These are phyloP conservation scores for Coniferiporia sulphurascens DNA, from an alignment of 1,284 basidiomycete genomes.

Conservation along the genomic window DNA sequence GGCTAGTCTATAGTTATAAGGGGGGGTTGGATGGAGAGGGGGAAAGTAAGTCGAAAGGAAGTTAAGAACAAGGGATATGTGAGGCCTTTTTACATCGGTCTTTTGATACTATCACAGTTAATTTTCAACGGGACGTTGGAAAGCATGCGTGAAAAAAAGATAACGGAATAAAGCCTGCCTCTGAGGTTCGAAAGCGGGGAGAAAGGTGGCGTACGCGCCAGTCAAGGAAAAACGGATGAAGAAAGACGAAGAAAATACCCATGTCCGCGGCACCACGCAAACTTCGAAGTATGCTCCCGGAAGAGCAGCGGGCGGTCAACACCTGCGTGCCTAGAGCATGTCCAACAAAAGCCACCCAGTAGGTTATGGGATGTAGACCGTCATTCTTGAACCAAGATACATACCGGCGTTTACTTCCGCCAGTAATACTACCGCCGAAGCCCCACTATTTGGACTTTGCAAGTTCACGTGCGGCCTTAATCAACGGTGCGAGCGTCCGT, in stretches of 20 bases:
- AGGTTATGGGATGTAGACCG: not conserved
- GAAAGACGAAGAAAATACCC: not conserved
- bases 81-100: not conserved
- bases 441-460: slow-evolving; percentile 55
- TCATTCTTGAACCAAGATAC: not conserved
- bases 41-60: not conserved
- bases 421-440: not conserved
- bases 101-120: not conserved
- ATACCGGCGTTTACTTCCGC: not conserved
- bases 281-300: not conserved
- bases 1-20: not conserved
- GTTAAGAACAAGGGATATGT: not conserved
- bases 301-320: not conserved
- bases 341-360: not conserved
- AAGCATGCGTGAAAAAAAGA: not conserved
- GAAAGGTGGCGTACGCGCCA: not conserved
- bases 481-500: slow-evolving; percentile 82
- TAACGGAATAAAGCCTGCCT: not conserved
- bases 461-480: slow-evolving; percentile 89
- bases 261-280: not conserved
- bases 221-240: not conserved
- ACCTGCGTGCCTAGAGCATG: not conserved
- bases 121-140: not conserved
- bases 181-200: not conserved
- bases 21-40: not conserved